Conservation (phyloP, 257 asterid genomes). For the Solanum commersonii region DNA sequence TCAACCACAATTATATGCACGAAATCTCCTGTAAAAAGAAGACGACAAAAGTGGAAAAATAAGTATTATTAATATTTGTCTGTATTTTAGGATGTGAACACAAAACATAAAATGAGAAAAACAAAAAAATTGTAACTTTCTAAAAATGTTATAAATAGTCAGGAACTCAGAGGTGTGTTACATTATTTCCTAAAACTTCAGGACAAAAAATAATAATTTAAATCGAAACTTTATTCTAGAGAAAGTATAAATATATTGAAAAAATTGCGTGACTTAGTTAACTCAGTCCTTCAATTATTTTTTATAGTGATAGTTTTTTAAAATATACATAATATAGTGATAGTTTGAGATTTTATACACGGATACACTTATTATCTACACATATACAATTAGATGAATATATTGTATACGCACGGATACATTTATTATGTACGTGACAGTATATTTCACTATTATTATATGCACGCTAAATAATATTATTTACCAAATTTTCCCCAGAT, state of each 20-base stretch:
- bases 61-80: neutral
- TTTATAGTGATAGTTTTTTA: too few species aligned
- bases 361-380: too few species aligned
- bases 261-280: too few species aligned
- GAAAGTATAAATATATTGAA: neutral
- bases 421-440: too few species aligned
- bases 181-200: neutral
- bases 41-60: neutral
- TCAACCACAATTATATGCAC: neutral
- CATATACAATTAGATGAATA: too few species aligned
- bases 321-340: too few species aligned
- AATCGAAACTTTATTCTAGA: neutral
- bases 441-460: too few species aligned
- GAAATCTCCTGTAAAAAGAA: neutral
- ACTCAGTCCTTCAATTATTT: too few species aligned
- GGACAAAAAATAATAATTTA: neutral
- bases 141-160: neutral
- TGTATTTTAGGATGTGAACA: neutral
- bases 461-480: too few species aligned
- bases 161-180: neutral
- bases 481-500: neutral
- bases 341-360: too few species aligned
- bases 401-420: too few species aligned
- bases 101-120: neutral
- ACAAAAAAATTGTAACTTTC: neutral